phyloP scores from a whole-genome alignment of 2,329 filamentous ascomycete species.

The Fusarium vanettenii region DNA sequence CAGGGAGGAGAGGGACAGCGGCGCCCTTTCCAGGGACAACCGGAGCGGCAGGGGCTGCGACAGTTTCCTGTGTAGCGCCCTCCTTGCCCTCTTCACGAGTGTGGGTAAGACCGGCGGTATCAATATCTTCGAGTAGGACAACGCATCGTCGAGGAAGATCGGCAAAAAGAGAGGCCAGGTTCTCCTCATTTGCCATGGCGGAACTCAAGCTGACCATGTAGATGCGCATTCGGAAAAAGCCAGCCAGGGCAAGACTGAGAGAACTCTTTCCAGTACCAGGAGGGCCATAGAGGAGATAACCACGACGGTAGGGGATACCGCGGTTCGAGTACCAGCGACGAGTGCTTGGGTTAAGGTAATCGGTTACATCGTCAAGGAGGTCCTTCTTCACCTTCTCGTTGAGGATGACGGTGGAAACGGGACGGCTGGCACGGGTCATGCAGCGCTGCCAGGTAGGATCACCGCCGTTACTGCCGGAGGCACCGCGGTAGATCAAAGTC shows the following conservation, averaged over 20 bases:
- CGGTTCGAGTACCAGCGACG: constrained; percentile 85
- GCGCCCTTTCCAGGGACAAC: constrained; percentile 5
- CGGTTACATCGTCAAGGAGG: constrained; percentile 69
- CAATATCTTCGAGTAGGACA: constrained; percentile 81
- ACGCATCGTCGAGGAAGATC: constrained; percentile 77
- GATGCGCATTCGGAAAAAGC: constrained; percentile 76
- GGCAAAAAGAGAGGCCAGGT: constrained; percentile 71
- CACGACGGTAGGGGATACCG: constrained; percentile 86
- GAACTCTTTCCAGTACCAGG: constrained; percentile 85
- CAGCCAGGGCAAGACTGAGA: constrained; percentile 76
- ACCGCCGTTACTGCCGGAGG: constrained; percentile 52
- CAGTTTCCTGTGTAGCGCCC: constrained; percentile 34
- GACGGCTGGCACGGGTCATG: constrained; percentile 69
- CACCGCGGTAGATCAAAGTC: constrained; percentile 74
- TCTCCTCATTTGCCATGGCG: constrained; percentile 71
- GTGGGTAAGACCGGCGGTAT: constrained; percentile 76
- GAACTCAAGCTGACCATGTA: constrained; percentile 79
- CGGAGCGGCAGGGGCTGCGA: constrained; percentile 23
- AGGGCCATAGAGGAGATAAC: constrained; percentile 84
- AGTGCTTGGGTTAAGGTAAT: constrained; percentile 72
- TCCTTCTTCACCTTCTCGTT: constrained; percentile 69
- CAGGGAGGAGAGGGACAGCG: constrained; percentile 18
- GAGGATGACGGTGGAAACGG: constrained; percentile 74
- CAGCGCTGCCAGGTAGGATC: constrained; percentile 70
- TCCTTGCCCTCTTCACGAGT: constrained; percentile 58